Base-by-base conservation (phyloP, 164 flowering plant species). In the Chimonanthus salicifolius region DNA sequence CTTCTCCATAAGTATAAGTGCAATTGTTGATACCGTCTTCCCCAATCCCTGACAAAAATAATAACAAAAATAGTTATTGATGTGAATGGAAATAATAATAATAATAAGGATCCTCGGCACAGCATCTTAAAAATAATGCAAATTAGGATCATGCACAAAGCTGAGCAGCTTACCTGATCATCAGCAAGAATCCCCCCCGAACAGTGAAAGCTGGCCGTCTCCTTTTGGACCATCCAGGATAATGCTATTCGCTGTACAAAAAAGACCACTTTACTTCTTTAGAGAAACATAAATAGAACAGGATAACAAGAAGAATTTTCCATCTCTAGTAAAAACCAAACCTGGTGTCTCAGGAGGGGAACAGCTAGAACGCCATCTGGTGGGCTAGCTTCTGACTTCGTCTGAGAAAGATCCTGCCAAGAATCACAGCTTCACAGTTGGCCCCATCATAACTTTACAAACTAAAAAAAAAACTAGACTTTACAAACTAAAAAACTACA, bases 111-210 rank as follows among this genome's bases (percentile, higher is more conserved):
- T 20, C 54, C 3, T 73, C 7, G 6, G 54, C 58, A 74, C 21
- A 62, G 47, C 71, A 71, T 69, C 64, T 45, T 44, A 13, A 45
- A 6, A n/a, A 69, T 3, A 7, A 13, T 7, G 47, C 46, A 72
- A 13, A 6, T 48, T 71, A 43, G 5, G 65, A 79, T 50, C 72
- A 4, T 15, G 58, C 76, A 67, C 33, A 50, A 58, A 5, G 58
- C n/a, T 47, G 64, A 67, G 62, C 66, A 64, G 69, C 67, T 67
- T 68, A 94, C 99, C 99, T 96, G 99, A 80, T 96, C 99, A 87
- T 96, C 99, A 47, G 99, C 99, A 66, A 96, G 82, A 75, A 96
- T 88, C 72, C 99, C 99, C 73, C 99, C 98, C 76, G 85, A 80
- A 78, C 98, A 96, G 73, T 82, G 88, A 46, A 78, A 50, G 77